A percentile compares a stretch with the other conserved stretches of the same genome.
These are phyloP conservation scores for Ustilago sp. DNA, from an alignment of 1,284 basidiomycete genomes.

Conservation along the genomic window DNA sequence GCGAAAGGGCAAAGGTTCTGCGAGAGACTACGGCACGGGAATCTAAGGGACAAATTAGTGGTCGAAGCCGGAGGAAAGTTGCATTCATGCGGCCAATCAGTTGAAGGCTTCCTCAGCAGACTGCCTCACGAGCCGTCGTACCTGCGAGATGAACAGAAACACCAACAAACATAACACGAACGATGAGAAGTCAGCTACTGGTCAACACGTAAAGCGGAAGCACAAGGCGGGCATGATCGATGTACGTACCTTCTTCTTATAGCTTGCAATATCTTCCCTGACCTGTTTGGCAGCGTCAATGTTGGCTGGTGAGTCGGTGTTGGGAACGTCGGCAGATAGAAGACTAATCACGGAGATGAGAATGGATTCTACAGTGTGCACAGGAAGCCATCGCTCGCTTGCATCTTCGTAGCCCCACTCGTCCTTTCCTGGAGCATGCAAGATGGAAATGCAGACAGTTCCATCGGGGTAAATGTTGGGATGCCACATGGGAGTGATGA, in stretches of 20 bases:
- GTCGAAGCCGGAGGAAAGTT: neutral
- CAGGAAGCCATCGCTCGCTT: constrained; percentile 95
- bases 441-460: constrained; percentile 92
- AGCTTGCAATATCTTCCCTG: constrained; percentile 64
- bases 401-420: constrained; percentile 98
- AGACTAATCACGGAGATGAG: constrained; percentile 96
- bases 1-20: constrained; percentile 4
- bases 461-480: constrained; percentile 92
- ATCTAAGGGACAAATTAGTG: neutral
- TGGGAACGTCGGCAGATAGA: constrained; percentile 89
- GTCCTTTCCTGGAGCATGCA: constrained; percentile 97
- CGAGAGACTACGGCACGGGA: neutral
- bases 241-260: constrained; percentile 64
- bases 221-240: neutral
- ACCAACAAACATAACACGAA: neutral
- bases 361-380: constrained; percentile 96
- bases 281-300: constrained; percentile 79
- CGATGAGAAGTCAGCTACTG: neutral
- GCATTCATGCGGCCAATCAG: constrained; percentile 5
- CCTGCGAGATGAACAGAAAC: constrained; percentile 24
- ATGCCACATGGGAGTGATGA: constrained; percentile 98
- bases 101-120: constrained; percentile 65
- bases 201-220: neutral
- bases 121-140: constrained; percentile 65
- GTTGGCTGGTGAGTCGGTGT: constrained; percentile 94